Evolutionary conservation across 169 alveolate genomes (phyloP).

Genomic region (Babesia gibsoni): DNA sequence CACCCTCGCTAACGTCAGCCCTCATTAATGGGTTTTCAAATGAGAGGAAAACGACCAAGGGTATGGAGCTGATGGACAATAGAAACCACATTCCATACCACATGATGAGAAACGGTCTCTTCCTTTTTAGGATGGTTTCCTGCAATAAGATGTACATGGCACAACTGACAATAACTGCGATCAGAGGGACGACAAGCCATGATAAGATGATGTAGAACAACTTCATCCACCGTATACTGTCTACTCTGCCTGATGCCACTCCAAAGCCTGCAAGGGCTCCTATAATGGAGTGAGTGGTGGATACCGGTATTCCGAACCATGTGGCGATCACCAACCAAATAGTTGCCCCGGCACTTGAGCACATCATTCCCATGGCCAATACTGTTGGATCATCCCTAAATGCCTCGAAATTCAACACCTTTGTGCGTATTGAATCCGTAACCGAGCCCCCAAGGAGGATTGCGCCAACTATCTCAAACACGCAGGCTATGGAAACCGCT

Average conservation of each 20-base stretch:
- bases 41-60: conserved; percentile 44
- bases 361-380: conserved; percentile 82
- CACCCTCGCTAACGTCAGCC: neutral
- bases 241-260: conserved; percentile 72
- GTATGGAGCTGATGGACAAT: conserved; percentile 30
- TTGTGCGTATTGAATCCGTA: conserved; percentile 79
- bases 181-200: conserved; percentile 76
- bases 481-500: conserved; percentile 76
- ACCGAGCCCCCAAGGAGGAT: conserved; percentile 82
- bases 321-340: conserved; percentile 79
- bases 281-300: conserved; percentile 84
- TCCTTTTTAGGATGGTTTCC: conserved; percentile 32
- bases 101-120: conserved; percentile 23
- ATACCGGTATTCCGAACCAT: conserved; percentile 77
- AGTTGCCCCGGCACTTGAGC: conserved; percentile 78
- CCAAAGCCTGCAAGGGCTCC: conserved; percentile 85
- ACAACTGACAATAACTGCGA: conserved; percentile 44
- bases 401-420: conserved; percentile 71
- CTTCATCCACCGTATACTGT: conserved; percentile 76
- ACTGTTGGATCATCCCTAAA: conserved; percentile 75
- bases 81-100: conserved; percentile 25
- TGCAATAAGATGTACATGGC: conserved; percentile 47
- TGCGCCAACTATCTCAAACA: conserved; percentile 82
- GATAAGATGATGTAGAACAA: conserved; percentile 70
- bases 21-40: conserved; percentile 48